Percentiles rank a stretch among this genome's conserved stretches.
Evolutionary conservation across 176 grass and related monocot genomes (phyloP).

Genomic region (Pharus latifolius): DNA sequence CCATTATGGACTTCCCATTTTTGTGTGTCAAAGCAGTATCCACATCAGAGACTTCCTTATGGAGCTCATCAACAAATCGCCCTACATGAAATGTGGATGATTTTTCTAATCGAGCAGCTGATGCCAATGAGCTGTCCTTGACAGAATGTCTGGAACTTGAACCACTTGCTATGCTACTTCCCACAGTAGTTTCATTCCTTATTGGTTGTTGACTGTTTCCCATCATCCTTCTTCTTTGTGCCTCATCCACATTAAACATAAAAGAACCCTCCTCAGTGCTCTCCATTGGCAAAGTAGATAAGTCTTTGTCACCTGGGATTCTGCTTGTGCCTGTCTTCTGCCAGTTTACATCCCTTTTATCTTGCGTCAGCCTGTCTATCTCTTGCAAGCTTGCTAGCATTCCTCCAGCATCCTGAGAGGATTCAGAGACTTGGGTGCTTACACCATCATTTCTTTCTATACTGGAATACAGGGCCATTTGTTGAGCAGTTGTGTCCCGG

Average conservation of each 20-base stretch:
- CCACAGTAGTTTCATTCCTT: constrained; percentile 13
- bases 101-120: constrained; percentile 68
- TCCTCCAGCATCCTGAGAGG: constrained; percentile 13
- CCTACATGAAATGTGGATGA: constrained; percentile 63
- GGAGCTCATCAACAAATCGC: constrained; percentile 51
- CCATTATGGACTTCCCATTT: constrained; percentile 33
- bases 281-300: constrained; percentile 10
- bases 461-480: constrained; percentile 14
- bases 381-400: constrained; percentile 18
- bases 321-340: constrained; percentile 12
- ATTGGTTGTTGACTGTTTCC: constrained; percentile 18
- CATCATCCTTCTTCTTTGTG: neutral
- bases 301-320: constrained; percentile 17
- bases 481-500: constrained; percentile 5
- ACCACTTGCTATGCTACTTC: constrained; percentile 23
- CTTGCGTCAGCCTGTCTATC: neutral
- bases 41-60: constrained; percentile 31
- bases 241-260: constrained; percentile 5
- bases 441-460: constrained; percentile 4
- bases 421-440: constrained; percentile 9
- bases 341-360: constrained; percentile 28
- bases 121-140: constrained; percentile 53
- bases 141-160: constrained; percentile 30
- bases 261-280: constrained; percentile 4
- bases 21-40: constrained; percentile 16